Percentiles rank a stretch among this genome's conserved stretches.
phyloP scores from a whole-genome alignment of 495 filamentous ascomycete genomes.

The Aspergillus leporis region DNA sequence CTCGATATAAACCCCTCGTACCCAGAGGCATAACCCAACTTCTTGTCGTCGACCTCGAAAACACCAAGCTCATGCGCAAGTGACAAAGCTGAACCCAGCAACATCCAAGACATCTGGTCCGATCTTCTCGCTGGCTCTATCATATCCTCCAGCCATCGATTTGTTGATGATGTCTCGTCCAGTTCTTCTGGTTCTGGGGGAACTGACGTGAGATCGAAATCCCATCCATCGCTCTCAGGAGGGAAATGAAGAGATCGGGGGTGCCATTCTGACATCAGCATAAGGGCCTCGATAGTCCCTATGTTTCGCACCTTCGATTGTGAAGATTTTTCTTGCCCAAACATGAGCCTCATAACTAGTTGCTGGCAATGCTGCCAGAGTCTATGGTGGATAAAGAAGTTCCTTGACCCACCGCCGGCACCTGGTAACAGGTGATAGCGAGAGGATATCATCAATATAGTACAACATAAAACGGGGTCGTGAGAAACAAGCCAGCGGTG shows the following conservation, averaged over 20 bases:
- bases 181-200: slow-evolving; percentile 22
- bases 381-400: slow-evolving; percentile 56
- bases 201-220: slow-evolving; percentile 39
- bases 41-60: slow-evolving; percentile 45
- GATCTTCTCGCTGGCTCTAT: slow-evolving; percentile 54
- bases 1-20: slow-evolving; percentile 32
- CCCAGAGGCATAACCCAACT: slow-evolving; percentile 14
- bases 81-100: slow-evolving; percentile 51
- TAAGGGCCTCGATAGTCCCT: slow-evolving; percentile 52
- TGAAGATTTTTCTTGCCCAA: slow-evolving; percentile 51
- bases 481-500: slow-evolving; percentile 46
- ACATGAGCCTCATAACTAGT: slow-evolving; percentile 50
- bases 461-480: slow-evolving; percentile 51
- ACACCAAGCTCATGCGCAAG: slow-evolving; percentile 53
- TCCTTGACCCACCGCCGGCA: slow-evolving; percentile 49
- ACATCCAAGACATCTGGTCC: slow-evolving; percentile 60
- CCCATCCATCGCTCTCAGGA: slow-evolving; percentile 52
- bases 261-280: slow-evolving; percentile 59
- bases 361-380: slow-evolving; percentile 57
- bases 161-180: slow-evolving; percentile 26
- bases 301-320: slow-evolving; percentile 47
- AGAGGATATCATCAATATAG: slow-evolving; percentile 56
- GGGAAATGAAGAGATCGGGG: slow-evolving; percentile 55
- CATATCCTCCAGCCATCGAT: slow-evolving; percentile 47
- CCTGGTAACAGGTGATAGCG: slow-evolving; percentile 54